Evolutionary conservation across 2,329 filamentous ascomycete genomes (phyloP).

Genomic region (Diaporthe batatas): DNA sequence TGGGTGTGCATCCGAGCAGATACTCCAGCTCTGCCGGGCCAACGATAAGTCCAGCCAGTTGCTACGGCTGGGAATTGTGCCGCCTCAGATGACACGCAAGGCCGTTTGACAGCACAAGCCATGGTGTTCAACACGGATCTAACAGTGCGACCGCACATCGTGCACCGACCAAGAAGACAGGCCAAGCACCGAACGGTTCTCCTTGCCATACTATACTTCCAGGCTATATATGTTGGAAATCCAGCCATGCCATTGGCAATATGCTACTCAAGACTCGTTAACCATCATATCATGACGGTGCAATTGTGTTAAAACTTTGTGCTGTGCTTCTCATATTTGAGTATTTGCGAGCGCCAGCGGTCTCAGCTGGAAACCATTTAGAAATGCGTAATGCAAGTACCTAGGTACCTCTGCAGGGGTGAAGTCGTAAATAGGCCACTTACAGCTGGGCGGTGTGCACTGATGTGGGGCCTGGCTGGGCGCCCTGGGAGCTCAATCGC

Average conservation of each 20-base stretch:
- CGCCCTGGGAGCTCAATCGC: constrained; percentile 2
- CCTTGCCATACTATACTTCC: neutral
- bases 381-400: neutral
- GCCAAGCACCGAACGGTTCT: no score
- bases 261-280: neutral
- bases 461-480: constrained; percentile 27
- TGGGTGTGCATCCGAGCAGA: neutral
- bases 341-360: neutral
- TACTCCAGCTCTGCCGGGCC: neutral
- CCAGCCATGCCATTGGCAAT: neutral
- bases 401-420: constrained; percentile 12
- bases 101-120: neutral
- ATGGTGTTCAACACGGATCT: neutral
- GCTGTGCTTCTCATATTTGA: neutral
- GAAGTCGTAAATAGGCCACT: neutral
- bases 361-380: neutral
- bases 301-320: neutral
- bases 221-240: neutral
- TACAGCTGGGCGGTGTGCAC: constrained; percentile 32
- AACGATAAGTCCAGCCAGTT: neutral
- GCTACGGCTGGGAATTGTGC: neutral
- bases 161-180: neutral
- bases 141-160: neutral
- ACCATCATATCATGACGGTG: fast-evolving
- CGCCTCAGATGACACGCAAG: neutral